These are phyloP conservation scores for Crithidia fasciculata DNA, from an alignment of 208 protist genomes.

Conservation along the genomic window DNA sequence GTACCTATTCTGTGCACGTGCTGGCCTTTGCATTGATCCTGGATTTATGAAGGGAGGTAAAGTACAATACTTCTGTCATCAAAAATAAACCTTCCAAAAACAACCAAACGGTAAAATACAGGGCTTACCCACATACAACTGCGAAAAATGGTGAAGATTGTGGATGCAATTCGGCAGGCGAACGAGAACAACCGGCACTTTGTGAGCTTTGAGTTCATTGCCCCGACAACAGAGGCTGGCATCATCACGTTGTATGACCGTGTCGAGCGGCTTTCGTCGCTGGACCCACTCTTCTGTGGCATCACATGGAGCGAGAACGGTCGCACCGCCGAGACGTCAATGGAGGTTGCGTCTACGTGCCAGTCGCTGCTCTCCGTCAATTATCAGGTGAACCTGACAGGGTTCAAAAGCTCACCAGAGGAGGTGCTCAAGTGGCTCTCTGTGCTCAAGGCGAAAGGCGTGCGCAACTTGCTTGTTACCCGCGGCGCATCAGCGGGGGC, in stretches of 20 bases:
- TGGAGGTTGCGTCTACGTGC: constrained; percentile 75
- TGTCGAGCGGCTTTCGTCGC: constrained; percentile 78
- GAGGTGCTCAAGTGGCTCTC: constrained; percentile 75
- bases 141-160: constrained; percentile 67
- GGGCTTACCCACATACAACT: neutral
- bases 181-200: constrained; percentile 55
- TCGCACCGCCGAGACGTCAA: constrained; percentile 73
- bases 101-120: neutral
- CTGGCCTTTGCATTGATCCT: too few species aligned
- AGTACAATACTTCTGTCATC: too few species aligned
- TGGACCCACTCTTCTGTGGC: constrained; percentile 90
- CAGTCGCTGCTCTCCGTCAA: constrained; percentile 85
- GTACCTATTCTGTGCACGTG: too few species aligned
- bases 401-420: constrained; percentile 71
- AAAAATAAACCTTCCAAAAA: neutral
- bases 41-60: too few species aligned
- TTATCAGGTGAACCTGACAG: constrained; percentile 95
- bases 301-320: constrained; percentile 94
- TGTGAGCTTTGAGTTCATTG: constrained; percentile 94
- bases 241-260: constrained; percentile 82
- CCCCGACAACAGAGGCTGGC: constrained; percentile 88
- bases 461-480: constrained; percentile 94
- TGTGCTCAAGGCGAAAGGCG: constrained; percentile 72
- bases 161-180: constrained; percentile 82
- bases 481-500: constrained; percentile 60